Conservation (phyloP, 805 yeast genomes). For the Zygosaccharomyces pseudorouxii region DNA sequence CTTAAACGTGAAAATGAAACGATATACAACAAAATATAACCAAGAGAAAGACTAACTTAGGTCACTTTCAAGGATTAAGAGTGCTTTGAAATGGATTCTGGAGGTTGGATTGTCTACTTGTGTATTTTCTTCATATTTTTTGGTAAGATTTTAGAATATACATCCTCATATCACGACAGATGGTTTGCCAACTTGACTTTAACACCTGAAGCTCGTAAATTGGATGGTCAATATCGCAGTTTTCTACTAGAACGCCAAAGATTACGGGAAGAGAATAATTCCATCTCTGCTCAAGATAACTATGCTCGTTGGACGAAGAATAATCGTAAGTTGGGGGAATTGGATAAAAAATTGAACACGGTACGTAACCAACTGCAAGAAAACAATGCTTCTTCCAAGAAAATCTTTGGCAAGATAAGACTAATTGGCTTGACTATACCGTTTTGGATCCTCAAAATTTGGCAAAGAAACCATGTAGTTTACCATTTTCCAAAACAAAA, state of each 20-base stretch:
- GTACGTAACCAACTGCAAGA: conserved; percentile 39
- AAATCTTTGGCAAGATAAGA: conserved; percentile 19
- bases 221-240: conserved; percentile 29
- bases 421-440: conserved; percentile 32
- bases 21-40: neutral
- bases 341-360: conserved; percentile 47
- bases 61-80: neutral
- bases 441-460: conserved; percentile 29
- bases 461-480: conserved; percentile 33
- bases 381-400: conserved; percentile 9
- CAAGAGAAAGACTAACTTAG: neutral
- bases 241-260: conserved; percentile 43
- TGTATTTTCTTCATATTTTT: conserved; percentile 20
- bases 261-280: conserved; percentile 49
- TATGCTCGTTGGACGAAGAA: conserved; percentile 95
- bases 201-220: conserved; percentile 22
- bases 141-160: conserved; percentile 24
- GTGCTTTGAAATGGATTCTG: conserved; percentile 6
- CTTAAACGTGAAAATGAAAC: neutral
- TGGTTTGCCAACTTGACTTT: conserved; percentile 17
- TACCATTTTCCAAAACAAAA: conserved; percentile 26
- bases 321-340: conserved; percentile 62
- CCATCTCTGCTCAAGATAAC: conserved; percentile 83
- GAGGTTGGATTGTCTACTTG: conserved; percentile 18
- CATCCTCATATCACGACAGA: conserved; percentile 19